Base-by-base conservation (phyloP, 345 rosid genomes). In the Heritiera littoralis region DNA sequence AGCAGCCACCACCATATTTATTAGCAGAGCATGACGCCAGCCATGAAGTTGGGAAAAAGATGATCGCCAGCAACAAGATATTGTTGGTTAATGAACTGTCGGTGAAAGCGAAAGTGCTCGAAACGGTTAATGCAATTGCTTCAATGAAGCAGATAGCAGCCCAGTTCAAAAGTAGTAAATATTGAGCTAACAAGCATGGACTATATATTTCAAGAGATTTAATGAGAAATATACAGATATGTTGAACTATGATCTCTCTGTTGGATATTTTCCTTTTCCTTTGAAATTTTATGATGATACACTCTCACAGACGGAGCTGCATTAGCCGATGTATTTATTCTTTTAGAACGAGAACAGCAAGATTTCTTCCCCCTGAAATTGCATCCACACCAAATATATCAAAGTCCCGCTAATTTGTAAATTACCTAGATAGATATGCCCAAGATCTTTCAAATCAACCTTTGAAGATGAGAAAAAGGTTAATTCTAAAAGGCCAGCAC, bases 61-160 rank as follows among this genome's bases (percentile, higher is more conserved):
- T 6, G 2, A 9, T 46, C 32, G 30, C 12, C 67, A 7, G 66
- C 30, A 10, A 20, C 51, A 56, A 43, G 4, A 40, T 52, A 40
- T 28, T 49, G 18, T 7, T 15, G 23, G 59, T 71, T 48, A 51
- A 75, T 20, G 46, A 76, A 40, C 46, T 68, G 49, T 10, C 4
- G 72, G 8, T 41, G 18, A 60, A 60, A 60, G 65, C 70, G 6
- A 70, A 76, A 69, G 3, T 35, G 38, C 38, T 35, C 38, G 38
- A 35, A 76, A 70, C 65, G 72, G 77, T 12, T 61, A 46, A 69
- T 51, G 28, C 35, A 18, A 74, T 76, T 51, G 43, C 76, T 76
- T 76, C 73, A 2, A 14, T 52, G 28, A 70, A 76, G 41, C 13
- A 72, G 28, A 23, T 12, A 12, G 56, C 28, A 0, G 11, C 18